phyloP scores from a whole-genome alignment of 352 stramenopile genomes.

The Globisporangium alternatum region DNA sequence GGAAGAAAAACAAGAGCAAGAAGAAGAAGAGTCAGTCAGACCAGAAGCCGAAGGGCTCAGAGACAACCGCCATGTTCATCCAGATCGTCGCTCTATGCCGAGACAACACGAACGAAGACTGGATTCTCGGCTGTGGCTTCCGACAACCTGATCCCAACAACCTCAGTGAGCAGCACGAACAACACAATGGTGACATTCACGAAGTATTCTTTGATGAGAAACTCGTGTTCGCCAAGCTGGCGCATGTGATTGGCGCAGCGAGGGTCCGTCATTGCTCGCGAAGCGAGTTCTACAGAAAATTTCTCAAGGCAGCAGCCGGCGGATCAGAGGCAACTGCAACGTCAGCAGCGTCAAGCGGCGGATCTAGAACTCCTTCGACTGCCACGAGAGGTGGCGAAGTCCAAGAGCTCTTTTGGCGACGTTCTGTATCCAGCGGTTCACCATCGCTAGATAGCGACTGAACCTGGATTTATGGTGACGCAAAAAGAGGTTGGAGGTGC shows the following conservation, averaged over 20 bases:
- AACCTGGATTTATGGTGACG: background rate
- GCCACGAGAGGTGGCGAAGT: background rate
- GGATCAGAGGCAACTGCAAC: background rate
- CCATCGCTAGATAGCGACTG: background rate
- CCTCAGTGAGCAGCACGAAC: background rate
- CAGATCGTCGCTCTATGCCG: slow-evolving; percentile 11
- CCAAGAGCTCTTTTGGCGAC: slow-evolving; percentile 6
- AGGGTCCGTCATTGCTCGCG: background rate
- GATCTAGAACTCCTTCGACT: background rate
- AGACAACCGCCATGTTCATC: slow-evolving; percentile 7
- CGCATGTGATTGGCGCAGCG: slow-evolving; percentile 10
- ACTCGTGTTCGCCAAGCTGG: slow-evolving; percentile 12
- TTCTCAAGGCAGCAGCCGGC: too few relatives aligned
- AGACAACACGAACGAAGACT: slow-evolving; percentile 17
- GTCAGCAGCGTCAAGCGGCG: background rate
- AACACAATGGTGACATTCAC: background rate
- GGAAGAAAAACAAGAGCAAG: background rate
- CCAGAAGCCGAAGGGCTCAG: background rate
- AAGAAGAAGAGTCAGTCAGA: background rate
- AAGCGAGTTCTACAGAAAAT: slow-evolving; percentile 10
- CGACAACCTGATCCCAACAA: background rate
- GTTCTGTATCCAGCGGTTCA: background rate
- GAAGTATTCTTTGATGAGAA: slow-evolving; percentile 13
- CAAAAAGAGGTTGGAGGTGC: background rate
- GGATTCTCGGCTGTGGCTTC: slow-evolving; percentile 18